phyloP scores from a whole-genome alignment of 2,329 filamentous ascomycete genomes.

The Botryotinia narcissicola region DNA sequence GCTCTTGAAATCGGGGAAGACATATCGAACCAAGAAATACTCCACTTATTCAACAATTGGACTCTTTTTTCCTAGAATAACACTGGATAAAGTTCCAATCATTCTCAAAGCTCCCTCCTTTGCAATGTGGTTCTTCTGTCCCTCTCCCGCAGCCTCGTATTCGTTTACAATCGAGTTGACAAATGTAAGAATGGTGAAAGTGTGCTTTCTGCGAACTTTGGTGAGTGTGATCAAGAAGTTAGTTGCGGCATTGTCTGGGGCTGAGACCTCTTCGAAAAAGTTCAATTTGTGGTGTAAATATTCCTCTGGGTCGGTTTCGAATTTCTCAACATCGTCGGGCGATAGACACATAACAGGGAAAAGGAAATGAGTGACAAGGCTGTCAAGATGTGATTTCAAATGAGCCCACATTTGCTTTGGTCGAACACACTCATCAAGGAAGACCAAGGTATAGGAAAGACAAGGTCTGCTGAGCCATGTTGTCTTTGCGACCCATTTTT shows the following conservation, averaged over 20 bases:
- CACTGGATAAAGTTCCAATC: constrained; percentile 91
- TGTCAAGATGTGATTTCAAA: constrained; percentile 89
- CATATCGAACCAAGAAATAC: constrained; percentile 96
- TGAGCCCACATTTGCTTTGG: constrained; percentile 97
- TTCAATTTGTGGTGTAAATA: constrained; percentile 97
- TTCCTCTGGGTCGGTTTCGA: constrained; percentile 90
- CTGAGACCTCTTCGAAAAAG: constrained; percentile 94
- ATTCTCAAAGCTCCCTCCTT: constrained; percentile 96
- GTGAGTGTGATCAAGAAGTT: constrained; percentile 95
- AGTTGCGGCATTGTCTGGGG: constrained; percentile 91
- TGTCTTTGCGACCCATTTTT: constrained; percentile 95
- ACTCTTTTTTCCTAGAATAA: constrained; percentile 96
- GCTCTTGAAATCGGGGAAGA: constrained; percentile 97
- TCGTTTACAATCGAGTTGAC: constrained; percentile 93
- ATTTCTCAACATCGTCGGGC: constrained; percentile 88
- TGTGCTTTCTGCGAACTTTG: constrained; percentile 92
- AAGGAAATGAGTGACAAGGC: constrained; percentile 88
- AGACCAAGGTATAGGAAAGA: constrained; percentile 88
- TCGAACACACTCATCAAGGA: constrained; percentile 94
- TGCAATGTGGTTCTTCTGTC: constrained; percentile 88
- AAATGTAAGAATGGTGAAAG: constrained; percentile 90
- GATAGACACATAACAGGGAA: constrained; percentile 94
- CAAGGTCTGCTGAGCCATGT: constrained; percentile 94
- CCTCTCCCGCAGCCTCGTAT: constrained; percentile 80
- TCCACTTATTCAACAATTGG: constrained; percentile 97